Evolutionary conservation across 2,329 filamentous ascomycete species (phyloP).

Genomic region (Aureobasidium vineae): DNA sequence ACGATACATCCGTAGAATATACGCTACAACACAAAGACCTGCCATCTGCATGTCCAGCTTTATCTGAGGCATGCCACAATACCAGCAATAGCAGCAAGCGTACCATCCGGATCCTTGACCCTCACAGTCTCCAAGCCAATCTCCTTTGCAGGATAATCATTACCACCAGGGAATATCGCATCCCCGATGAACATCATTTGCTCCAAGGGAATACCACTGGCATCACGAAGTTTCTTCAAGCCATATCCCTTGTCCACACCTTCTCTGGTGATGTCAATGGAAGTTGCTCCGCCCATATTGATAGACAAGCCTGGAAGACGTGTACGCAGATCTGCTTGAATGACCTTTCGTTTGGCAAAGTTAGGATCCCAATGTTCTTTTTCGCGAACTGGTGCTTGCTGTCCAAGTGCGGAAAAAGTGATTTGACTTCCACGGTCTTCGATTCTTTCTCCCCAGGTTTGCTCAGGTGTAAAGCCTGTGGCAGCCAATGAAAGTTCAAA

Average conservation of each 20-base stretch:
- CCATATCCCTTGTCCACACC: constrained; percentile 44
- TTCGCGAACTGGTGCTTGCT: constrained; percentile 41
- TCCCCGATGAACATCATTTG: constrained; percentile 46
- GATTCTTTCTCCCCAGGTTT: constrained; percentile 44
- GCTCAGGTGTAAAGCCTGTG: constrained; percentile 41
- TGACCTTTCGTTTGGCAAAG: constrained; percentile 43
- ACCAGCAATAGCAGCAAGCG: constrained; percentile 33
- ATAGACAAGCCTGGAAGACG: constrained; percentile 43
- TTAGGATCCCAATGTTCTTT: constrained; percentile 45
- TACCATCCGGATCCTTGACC: constrained; percentile 34
- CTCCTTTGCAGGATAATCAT: constrained; percentile 43
- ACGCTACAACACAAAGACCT: too few relatives aligned
- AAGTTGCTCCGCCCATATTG: constrained; percentile 45
- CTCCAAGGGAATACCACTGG: constrained; percentile 40
- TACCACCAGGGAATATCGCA: constrained; percentile 44
- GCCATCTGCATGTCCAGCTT: too few relatives aligned
- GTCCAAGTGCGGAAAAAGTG: constrained; percentile 46
- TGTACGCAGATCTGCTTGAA: constrained; percentile 41
- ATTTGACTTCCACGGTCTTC: constrained; percentile 47
- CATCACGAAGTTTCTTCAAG: constrained; percentile 34
- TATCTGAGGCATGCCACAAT: constrained; percentile 32
- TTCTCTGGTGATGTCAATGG: constrained; percentile 44
- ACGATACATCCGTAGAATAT: too few relatives aligned
- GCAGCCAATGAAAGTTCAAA: constrained; percentile 40
- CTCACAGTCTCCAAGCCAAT: constrained; percentile 35